These are phyloP conservation scores for Roridomyces roridus DNA, from an alignment of 768 basidiomycete genomes.

Conservation along the genomic window DNA sequence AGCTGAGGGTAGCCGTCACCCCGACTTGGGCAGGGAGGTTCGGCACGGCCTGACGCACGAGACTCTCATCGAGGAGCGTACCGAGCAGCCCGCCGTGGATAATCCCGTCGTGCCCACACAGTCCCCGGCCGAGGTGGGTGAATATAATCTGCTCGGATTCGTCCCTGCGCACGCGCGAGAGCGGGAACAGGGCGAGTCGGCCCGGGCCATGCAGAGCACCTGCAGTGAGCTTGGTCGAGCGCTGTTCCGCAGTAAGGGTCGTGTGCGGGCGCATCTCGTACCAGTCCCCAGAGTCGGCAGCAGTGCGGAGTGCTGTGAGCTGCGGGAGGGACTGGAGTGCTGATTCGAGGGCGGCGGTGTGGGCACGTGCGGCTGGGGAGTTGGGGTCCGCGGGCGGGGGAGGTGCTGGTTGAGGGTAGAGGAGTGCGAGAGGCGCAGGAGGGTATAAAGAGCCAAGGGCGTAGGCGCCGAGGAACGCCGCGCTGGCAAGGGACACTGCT, in stretches of 20 bases:
- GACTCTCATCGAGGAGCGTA: constrained; percentile 84
- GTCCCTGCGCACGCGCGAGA: constrained; percentile 76
- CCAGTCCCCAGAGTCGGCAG: constrained; percentile 62
- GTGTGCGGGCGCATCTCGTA: constrained; percentile 80
- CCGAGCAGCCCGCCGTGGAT: constrained; percentile 91
- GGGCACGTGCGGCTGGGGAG: constrained; percentile 61
- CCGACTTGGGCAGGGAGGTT: constrained; percentile 14
- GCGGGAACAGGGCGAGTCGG: constrained; percentile 77
- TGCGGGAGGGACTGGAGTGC: constrained; percentile 67
- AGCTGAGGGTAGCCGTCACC: constrained; percentile 5
- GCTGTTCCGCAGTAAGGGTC: constrained; percentile 71
- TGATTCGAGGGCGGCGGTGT: constrained; percentile 66
- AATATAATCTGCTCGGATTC: constrained; percentile 74
- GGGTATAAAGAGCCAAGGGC: constrained; percentile 73
- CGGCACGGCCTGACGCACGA: constrained; percentile 54
- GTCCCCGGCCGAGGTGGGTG: constrained; percentile 80
- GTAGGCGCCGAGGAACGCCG: constrained; percentile 45
- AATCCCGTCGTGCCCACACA: constrained; percentile 95
- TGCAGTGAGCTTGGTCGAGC: constrained; percentile 83
- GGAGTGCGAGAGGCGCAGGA: constrained; percentile 63
- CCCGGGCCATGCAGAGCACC: constrained; percentile 88
- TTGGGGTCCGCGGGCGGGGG: constrained; percentile 61
- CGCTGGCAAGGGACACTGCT: too few relatives aligned
- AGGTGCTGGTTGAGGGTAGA: constrained; percentile 80
- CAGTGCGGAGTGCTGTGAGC: constrained; percentile 54